Evolutionary conservation across 2,329 filamentous ascomycete species (phyloP).

Genomic region (Cladobotryum protrusum): DNA sequence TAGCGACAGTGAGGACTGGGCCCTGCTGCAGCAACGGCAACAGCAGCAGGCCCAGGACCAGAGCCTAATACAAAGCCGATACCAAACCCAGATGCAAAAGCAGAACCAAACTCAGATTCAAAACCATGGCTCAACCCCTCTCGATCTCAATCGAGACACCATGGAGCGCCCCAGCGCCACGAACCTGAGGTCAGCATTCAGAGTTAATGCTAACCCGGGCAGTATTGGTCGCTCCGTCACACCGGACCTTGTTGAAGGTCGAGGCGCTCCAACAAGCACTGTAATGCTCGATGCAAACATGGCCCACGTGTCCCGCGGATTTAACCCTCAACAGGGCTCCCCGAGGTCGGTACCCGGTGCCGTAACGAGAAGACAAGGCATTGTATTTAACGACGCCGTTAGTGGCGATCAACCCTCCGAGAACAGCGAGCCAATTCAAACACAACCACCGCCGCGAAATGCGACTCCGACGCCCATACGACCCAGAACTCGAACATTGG

Average conservation of each 20-base stretch:
- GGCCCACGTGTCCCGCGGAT: constrained; percentile 19
- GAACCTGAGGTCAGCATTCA: constrained; percentile 30
- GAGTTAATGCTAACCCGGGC: constrained; percentile 26
- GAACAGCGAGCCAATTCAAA: constrained; percentile 14
- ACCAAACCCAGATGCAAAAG: not conserved
- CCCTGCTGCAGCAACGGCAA: constrained; percentile 26
- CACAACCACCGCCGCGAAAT: constrained; percentile 28
- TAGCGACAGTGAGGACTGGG: constrained; percentile 29
- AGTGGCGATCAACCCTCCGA: constrained; percentile 1
- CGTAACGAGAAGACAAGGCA: constrained; percentile 47
- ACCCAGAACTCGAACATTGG: constrained; percentile 54
- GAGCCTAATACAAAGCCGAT: constrained; percentile 10
- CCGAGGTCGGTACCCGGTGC: constrained; percentile 26
- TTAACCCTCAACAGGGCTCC: constrained; percentile 27
- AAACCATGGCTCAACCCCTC: constrained; percentile 14
- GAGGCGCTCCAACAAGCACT: constrained; percentile 20
- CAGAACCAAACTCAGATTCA: constrained; percentile 4
- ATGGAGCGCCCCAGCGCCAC: constrained; percentile 31
- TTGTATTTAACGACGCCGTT: constrained; percentile 53
- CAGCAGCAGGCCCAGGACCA: constrained; percentile 22
- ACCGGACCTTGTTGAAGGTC: constrained; percentile 47
- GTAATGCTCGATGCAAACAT: constrained; percentile 16
- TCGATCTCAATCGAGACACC: constrained; percentile 23
- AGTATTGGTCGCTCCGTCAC: constrained; percentile 59
- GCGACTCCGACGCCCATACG: constrained; percentile 33